Conservation (phyloP, 345 rosid genomes). For the Lumnitzera racemosa region DNA sequence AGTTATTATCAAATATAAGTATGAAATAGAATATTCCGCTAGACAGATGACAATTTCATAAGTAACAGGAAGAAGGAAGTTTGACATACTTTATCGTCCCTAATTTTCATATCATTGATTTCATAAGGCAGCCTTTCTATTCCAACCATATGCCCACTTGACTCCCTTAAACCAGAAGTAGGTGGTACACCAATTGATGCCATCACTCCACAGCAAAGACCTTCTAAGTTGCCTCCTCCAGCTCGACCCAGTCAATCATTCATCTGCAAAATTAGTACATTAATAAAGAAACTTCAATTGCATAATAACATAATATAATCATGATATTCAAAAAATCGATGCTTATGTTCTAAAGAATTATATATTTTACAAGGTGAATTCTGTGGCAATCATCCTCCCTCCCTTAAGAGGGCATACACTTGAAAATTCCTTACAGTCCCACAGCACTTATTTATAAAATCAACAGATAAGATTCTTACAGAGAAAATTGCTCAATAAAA, state of each 20-base stretch:
- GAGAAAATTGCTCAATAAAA: no score
- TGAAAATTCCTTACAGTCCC: no score
- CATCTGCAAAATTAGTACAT: conserved; percentile 1
- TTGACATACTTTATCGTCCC: conserved; percentile 29
- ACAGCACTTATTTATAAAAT: no score
- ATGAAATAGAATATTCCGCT: background rate
- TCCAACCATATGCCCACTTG: conserved; percentile 19
- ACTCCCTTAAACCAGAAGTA: conserved; percentile 23
- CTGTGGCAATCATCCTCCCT: no score
- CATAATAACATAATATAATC: no score
- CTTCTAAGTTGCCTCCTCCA: background rate
- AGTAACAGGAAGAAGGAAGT: background rate
- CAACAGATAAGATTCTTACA: no score
- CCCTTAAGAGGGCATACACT: no score
- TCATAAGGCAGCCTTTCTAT: conserved; percentile 33
- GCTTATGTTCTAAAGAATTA: no score
- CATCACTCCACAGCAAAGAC: conserved; percentile 16
- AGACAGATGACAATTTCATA: background rate
- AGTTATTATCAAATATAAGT: background rate
- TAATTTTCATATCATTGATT: conserved; percentile 41
- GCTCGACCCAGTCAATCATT: conserved; percentile 3
- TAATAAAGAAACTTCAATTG: background rate
- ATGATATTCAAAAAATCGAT: no score
- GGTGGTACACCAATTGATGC: conserved; percentile 26
- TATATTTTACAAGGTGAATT: no score